These are phyloP conservation scores for Aristolochia californica DNA, from an alignment of 164 flowering plant species.

Conservation along the genomic window DNA sequence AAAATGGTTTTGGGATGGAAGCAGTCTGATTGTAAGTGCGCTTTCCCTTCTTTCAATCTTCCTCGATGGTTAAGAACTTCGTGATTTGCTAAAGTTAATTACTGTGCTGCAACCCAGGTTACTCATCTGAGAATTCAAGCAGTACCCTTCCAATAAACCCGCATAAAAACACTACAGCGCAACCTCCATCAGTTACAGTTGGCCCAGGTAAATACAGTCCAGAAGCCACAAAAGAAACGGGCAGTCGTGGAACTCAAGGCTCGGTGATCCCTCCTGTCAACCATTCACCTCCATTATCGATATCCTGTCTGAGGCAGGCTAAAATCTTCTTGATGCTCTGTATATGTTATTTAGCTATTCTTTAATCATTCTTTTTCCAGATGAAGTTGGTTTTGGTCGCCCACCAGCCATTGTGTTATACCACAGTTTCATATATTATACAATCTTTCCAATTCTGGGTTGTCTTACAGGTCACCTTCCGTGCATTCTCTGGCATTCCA, in stretches of 20 bases:
- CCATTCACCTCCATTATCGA: constrained; percentile 1
- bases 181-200: constrained; percentile 25
- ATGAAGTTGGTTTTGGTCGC: not conserved
- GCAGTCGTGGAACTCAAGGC: constrained; percentile 8
- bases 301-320: not conserved
- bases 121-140: constrained; percentile 10
- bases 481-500: not conserved
- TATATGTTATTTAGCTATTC: constrained; percentile 3
- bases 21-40: constrained; percentile 62
- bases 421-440: not conserved
- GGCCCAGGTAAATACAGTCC: constrained; percentile 21
- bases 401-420: too few relatives aligned
- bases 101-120: constrained; percentile 22
- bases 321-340: constrained; percentile 2
- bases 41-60: not conserved
- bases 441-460: not conserved
- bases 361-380: constrained; percentile 8
- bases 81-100: not conserved
- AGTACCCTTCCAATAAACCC: constrained; percentile 18
- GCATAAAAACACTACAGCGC: constrained; percentile 10
- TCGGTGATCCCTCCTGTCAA: constrained; percentile 15
- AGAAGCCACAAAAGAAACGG: constrained; percentile 18
- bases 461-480: not conserved
- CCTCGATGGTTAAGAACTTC: not conserved
- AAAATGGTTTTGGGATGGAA: constrained; percentile 69